Evolutionary conservation across 164 flowering plant species (phyloP).

Genomic region (Santalum album): DNA sequence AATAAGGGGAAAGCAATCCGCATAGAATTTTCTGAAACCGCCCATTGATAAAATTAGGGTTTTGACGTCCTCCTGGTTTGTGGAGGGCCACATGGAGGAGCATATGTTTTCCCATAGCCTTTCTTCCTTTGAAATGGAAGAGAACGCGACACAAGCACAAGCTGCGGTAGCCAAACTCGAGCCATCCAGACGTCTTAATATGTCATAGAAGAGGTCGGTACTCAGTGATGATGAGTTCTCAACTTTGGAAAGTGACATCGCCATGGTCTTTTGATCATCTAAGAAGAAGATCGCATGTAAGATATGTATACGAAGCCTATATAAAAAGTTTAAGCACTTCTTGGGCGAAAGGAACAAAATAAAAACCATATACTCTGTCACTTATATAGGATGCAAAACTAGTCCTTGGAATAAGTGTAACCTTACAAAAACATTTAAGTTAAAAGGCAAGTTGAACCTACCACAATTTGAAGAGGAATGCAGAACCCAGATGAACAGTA

Average conservation of each 20-base stretch:
- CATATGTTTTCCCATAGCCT: conserved; percentile 83
- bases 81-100: conserved; percentile 84
- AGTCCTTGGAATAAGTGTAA: too few relatives aligned
- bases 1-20: conserved; percentile 84
- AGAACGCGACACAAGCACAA: conserved; percentile 76
- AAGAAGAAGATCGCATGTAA: conserved; percentile 11
- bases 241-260: conserved; percentile 31
- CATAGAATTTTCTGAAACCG: conserved; percentile 84
- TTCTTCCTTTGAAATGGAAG: conserved; percentile 79
- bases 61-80: conserved; percentile 72
- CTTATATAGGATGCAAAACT: too few relatives aligned
- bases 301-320: not conserved
- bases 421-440: too few relatives aligned
- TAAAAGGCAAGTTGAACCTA: too few relatives aligned
- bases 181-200: conserved; percentile 84
- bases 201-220: conserved; percentile 79
- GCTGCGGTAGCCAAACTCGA: conserved; percentile 80
- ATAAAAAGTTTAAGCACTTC: too few relatives aligned
- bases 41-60: conserved; percentile 57
- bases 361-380: too few relatives aligned
- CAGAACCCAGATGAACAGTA: too few relatives aligned
- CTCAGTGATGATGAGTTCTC: conserved; percentile 47
- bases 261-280: conserved; percentile 19
- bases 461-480: too few relatives aligned
- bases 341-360: too few relatives aligned